Base-by-base conservation (phyloP, 345 rosid species). In the Schrenkiella parvula region DNA sequence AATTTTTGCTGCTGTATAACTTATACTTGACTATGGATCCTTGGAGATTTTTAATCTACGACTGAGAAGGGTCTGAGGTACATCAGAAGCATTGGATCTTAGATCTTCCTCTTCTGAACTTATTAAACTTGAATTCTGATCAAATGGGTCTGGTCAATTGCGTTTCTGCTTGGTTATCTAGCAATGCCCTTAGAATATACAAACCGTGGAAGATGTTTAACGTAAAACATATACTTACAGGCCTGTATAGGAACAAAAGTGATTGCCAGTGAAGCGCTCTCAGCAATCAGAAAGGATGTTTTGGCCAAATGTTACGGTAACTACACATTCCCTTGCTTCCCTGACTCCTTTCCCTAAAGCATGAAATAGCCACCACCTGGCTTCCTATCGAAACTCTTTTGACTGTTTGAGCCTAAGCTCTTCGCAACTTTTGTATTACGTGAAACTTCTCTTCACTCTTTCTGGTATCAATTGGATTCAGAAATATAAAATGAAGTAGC, bases 231-330 rank as follows among this genome's bases (percentile, higher is more conserved):
- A 21, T 35, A 44, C 31, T 62, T 75, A 21, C 90, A 95, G 99
- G 99, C 99, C 72, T 88, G 97, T 82, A 91, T 95, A 70, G 99
- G 99, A 78, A 38, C 99, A 54, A 95, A 89, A 80, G 97, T 95
- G 70, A 89, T 95, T 66, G 96, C 99, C 19, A 95, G 99, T 59
- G 99, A 95, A 80, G 56, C 93, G 18, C 83, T 91, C 48, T 87
- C 97, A 56, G 96, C 99, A 56, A 88, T 95, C 75, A 85, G 97
- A 71, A 95, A 95, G 83, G 99, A 95, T 84, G 99, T 95, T 28
- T 83, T 95, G 76, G 93, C 99, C 67, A 95, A 95, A 85, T 95
- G 99, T 76, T 95, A 91, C 11, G 99, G 99, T 95, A 78, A 85
- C 64, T 42, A 32, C 80, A 46, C 65, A 52, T 59, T 61, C 67